These are phyloP conservation scores for Dictyophora rubrovolvata DNA, from an alignment of 768 basidiomycete species.

Conservation along the genomic window DNA sequence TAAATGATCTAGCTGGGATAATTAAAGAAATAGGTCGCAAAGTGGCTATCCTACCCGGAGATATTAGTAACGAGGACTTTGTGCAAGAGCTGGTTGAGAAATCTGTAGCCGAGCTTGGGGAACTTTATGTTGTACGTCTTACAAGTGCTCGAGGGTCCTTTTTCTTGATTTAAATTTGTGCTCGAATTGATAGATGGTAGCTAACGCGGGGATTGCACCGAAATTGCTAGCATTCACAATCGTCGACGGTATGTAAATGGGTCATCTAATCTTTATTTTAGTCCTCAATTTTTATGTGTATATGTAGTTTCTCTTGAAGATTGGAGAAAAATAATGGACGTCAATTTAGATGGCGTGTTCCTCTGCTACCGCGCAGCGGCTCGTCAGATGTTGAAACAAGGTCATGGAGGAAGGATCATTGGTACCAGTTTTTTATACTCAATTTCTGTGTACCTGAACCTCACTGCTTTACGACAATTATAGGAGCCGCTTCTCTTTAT, in stretches of 20 bases:
- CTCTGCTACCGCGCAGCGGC: constrained; percentile 33
- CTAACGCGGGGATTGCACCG: constrained; percentile 13
- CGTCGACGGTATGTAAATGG: no score
- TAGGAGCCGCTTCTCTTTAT: no score
- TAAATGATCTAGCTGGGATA: not conserved
- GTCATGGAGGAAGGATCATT: constrained; percentile 28
- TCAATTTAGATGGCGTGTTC: constrained; percentile 27
- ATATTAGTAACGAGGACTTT: constrained; percentile 24
- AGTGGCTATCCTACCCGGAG: constrained; percentile 20
- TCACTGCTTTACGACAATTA: no score
- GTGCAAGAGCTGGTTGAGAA: constrained; percentile 20
- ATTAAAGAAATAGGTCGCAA: not conserved
- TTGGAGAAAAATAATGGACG: constrained; percentile 21
- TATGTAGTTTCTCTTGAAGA: constrained; percentile 16
- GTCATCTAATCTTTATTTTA: no score
- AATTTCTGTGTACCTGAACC: no score
- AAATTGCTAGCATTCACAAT: no score
- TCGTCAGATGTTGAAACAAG: constrained; percentile 30
- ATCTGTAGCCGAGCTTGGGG: constrained; percentile 17
- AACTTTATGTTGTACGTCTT: constrained; percentile 20
- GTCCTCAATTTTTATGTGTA: not conserved
- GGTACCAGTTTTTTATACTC: constrained; percentile 15
- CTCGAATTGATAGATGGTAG: constrained; percentile 20
- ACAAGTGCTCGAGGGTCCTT: not conserved
- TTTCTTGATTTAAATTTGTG: not conserved